Conservation (phyloP, 345 rosid species). For the Murraya koenigii region DNA sequence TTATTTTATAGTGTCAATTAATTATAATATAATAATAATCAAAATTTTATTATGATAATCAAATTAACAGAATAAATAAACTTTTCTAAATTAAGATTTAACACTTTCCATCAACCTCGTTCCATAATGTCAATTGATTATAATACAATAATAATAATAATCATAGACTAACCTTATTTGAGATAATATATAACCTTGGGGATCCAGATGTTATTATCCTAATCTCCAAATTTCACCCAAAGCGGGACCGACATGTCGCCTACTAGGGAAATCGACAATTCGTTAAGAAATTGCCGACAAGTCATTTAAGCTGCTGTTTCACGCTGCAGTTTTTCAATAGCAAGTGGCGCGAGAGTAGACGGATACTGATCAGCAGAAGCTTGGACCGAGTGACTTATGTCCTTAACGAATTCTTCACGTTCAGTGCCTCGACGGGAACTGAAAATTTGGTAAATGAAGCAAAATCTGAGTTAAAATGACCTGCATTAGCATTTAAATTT, state of each 20-base stretch:
- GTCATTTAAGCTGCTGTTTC: not conserved
- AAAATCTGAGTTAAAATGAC: no score
- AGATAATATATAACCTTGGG: not conserved
- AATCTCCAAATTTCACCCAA: not conserved
- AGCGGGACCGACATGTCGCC: no score
- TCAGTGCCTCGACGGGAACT: not conserved
- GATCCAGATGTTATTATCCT: not conserved
- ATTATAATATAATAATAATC: no score
- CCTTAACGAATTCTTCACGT: not conserved
- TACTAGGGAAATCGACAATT: not conserved
- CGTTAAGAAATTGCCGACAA: not conserved
- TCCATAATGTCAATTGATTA: no score
- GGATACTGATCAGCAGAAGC: not conserved
- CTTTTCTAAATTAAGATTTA: no score
- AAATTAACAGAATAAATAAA: no score
- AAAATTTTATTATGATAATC: no score
- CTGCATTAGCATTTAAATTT: no score
- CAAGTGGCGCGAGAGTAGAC: constrained; percentile 5
- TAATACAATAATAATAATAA: no score
- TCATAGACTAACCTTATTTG: not conserved
- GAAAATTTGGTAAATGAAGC: not conserved
- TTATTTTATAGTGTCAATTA: no score
- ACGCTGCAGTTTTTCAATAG: constrained; percentile 3
- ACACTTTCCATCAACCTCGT: no score
- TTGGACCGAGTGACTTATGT: not conserved